Base-by-base conservation (phyloP, 805 yeast genomes). In the Monosporozyma unispora region DNA sequence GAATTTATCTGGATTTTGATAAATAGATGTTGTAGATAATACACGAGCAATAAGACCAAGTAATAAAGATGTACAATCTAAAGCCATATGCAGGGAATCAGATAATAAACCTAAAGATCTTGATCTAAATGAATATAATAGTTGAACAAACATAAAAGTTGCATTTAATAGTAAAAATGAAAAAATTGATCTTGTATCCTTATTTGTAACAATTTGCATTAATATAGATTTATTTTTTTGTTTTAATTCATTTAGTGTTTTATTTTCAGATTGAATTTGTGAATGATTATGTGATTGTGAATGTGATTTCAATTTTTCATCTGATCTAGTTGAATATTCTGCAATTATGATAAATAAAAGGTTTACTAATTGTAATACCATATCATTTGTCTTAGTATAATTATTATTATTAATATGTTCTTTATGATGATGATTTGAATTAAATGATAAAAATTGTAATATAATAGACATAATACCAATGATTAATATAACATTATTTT, bases 1-100 rank as follows among this genome's bases (percentile, higher is more conserved):
- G 61, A 78, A 91, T 47, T 77, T 75, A n/a, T 82, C 75, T 2
- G 81, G 80, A 52, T 70, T 70, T 54, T 78, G 79, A 35, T 35
- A 35, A 18, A 35, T 35, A 5, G 39, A 35, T 3, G 70, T 70
- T 53, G 78, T 80, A 2, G 84, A 73, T 47, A 80, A 68, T 12
- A 79, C 75, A 21, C 95, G 87, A 0, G 99, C 99, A 23, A 91
- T 74, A 2, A 93, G 71, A 0, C 99, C 99, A 28, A 93, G 77
- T 2, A 93, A 80, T 49, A 93, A 71, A 0, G 98, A 95, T 0
- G 88, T 77, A 64, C 99, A 93, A 66, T 93, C 99, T 49, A 93
- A 73, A 2, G 95, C 85, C 99, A 93, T 93, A 66, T 93, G 99
- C 47, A 93, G 74, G 1, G 96, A 88, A 62, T 93, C 99, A 18